phyloP scores from a whole-genome alignment of 2,329 filamentous ascomycete genomes.

The Orbilia javanica region DNA sequence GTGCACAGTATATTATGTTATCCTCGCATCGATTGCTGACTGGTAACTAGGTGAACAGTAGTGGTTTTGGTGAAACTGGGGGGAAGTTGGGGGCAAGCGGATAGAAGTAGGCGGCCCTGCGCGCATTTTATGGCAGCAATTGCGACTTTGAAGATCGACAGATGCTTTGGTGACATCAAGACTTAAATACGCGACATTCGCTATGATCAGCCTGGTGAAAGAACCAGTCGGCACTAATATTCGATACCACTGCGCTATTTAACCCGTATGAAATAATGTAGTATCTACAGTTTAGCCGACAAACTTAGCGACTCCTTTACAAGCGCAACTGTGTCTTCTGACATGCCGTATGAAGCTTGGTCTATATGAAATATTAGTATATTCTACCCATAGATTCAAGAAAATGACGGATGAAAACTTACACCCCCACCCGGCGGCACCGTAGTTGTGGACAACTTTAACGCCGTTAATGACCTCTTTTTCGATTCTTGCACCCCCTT shows the following conservation, averaged over 20 bases:
- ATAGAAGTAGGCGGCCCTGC: no score
- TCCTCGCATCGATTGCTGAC: no score
- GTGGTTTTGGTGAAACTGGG: background rate
- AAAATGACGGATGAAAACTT: conserved; percentile 62
- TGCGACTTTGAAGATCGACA: no score
- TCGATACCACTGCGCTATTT: background rate
- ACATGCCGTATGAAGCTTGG: conserved; percentile 76
- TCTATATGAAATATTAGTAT: conserved; percentile 61
- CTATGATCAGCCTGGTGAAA: background rate
- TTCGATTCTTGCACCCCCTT: conserved; percentile 81
- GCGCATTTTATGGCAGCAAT: no score
- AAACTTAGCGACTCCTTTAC: conserved; percentile 69
- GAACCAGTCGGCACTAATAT: background rate
- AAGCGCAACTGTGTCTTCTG: conserved; percentile 75
- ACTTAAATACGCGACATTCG: no score
- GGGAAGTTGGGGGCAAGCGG: no score
- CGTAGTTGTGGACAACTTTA: conserved; percentile 84
- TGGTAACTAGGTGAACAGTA: no score
- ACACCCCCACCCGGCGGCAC: conserved; percentile 83
- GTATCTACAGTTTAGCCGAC: conserved; percentile 45
- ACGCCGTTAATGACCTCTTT: conserved; percentile 75
- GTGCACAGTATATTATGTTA: no score
- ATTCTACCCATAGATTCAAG: background rate
- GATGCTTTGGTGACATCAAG: no score
- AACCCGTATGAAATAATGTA: background rate